A percentile compares a stretch with the other conserved stretches of the same genome.
Evolutionary conservation across 495 filamentous ascomycete genomes (phyloP).

Genomic region (Tuber indicum): DNA sequence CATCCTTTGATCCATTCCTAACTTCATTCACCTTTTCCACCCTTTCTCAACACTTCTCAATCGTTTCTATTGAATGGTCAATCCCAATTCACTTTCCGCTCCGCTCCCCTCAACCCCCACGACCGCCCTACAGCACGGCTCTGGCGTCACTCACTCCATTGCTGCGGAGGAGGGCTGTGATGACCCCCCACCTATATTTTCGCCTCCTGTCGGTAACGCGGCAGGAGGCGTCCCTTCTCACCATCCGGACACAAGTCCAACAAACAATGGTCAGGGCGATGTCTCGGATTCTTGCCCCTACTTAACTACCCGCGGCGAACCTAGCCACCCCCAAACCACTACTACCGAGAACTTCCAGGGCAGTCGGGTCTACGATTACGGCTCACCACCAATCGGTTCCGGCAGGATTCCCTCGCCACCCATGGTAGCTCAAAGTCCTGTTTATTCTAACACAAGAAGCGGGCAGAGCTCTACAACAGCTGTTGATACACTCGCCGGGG

Average conservation of each 20-base stretch:
- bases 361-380: slow-evolving; percentile 32
- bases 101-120: slow-evolving; percentile 34
- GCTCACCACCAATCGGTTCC: slow-evolving; percentile 8
- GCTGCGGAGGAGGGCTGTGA: slow-evolving; percentile 39
- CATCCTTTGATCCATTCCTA: neutral
- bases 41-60: neutral
- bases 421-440: slow-evolving; percentile 27
- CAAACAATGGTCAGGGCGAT: slow-evolving; percentile 16
- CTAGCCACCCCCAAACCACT: slow-evolving; percentile 16
- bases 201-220: slow-evolving; percentile 41
- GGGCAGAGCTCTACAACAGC: slow-evolving; percentile 37
- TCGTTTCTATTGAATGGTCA: slow-evolving; percentile 41
- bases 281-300: slow-evolving; percentile 9
- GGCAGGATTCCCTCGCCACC: slow-evolving; percentile 20
- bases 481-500: slow-evolving; percentile 28
- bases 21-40: neutral
- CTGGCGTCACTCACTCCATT: slow-evolving; percentile 36
- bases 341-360: slow-evolving; percentile 16
- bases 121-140: slow-evolving; percentile 37
- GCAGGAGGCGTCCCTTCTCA: slow-evolving; percentile 41
- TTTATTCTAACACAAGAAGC: slow-evolving; percentile 25
- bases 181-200: slow-evolving; percentile 43
- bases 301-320: slow-evolving; percentile 22
- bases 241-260: slow-evolving; percentile 18
- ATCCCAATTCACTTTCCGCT: slow-evolving; percentile 37